Evolutionary conservation across 768 basidiomycete species (phyloP).

Genomic region (Lyophyllum atratum): DNA sequence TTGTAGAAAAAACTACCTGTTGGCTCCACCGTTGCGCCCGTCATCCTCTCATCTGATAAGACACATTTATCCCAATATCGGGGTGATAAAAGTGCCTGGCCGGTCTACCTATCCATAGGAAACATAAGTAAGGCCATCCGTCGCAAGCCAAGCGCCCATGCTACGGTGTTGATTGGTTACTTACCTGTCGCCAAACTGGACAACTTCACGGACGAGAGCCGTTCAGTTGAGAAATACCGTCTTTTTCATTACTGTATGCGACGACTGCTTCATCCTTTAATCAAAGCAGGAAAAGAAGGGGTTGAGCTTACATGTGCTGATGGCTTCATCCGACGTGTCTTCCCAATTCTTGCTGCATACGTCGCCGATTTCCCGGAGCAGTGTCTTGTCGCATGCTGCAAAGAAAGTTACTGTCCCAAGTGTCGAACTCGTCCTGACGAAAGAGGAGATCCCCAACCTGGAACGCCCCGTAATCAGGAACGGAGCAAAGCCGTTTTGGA

Average conservation of each 20-base stretch:
- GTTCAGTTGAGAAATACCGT: slow-evolving; percentile 18
- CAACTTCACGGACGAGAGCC: slow-evolving; percentile 18
- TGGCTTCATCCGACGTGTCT: slow-evolving; percentile 23
- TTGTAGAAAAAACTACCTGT: slow-evolving; percentile 18
- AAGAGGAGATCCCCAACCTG: slow-evolving; percentile 10
- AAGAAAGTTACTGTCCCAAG: slow-evolving; percentile 26
- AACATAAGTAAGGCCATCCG: slow-evolving; percentile 34
- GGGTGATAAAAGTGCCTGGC: slow-evolving; percentile 41
- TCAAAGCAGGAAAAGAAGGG: slow-evolving; percentile 28
- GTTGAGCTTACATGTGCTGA: slow-evolving; percentile 35
- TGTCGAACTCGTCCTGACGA: slow-evolving; percentile 20
- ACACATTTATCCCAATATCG: slow-evolving; percentile 33
- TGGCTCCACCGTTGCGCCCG: slow-evolving; percentile 30
- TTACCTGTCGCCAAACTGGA: slow-evolving; percentile 36
- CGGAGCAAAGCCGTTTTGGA: background rate
- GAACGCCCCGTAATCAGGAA: background rate
- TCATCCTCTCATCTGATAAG: slow-evolving; percentile 38
- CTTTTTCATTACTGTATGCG: slow-evolving; percentile 37
- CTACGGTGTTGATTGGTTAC: slow-evolving; percentile 34
- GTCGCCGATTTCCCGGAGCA: slow-evolving; percentile 31
- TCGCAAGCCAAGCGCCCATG: slow-evolving; percentile 26
- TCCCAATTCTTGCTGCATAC: slow-evolving; percentile 32
- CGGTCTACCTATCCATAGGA: slow-evolving; percentile 42
- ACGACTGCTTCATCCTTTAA: slow-evolving; percentile 27
- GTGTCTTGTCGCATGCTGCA: slow-evolving; percentile 30